Conservation (phyloP, 23 red algal genomes). For the Pyropia haitanensis region DNA sequence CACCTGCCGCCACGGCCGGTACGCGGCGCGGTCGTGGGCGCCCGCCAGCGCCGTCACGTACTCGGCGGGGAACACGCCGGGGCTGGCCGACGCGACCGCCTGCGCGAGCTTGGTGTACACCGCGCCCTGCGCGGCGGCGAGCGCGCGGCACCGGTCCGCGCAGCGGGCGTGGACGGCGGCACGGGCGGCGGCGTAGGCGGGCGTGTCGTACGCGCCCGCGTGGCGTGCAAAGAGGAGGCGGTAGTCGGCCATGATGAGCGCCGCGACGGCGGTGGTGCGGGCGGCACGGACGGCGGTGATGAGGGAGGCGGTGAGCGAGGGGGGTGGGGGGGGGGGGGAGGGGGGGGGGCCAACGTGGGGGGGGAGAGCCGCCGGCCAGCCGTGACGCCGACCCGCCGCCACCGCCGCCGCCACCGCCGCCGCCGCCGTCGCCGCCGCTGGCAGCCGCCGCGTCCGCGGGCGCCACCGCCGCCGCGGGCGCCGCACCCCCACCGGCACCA, state of each 20-base stretch:
- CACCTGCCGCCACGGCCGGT: slow-evolving; percentile 26
- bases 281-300: slow-evolving; percentile 42
- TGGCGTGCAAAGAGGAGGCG: slow-evolving; percentile 28
- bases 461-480: too few species aligned
- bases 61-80: slow-evolving; percentile 28
- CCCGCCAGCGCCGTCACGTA: slow-evolving; percentile 6
- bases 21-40: slow-evolving; percentile 45
- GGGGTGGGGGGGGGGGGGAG: too few species aligned
- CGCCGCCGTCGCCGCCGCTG: too few species aligned
- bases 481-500: too few species aligned
- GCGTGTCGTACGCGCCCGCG: slow-evolving; percentile 11
- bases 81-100: slow-evolving; percentile 37
- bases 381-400: too few species aligned
- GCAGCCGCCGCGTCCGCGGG: too few species aligned
- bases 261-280: slow-evolving; percentile 14
- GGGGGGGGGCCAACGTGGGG: too few species aligned
- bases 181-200: slow-evolving; percentile 18
- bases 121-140: slow-evolving; percentile 35
- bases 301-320: slow-evolving; percentile 1
- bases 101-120: slow-evolving; percentile 71
- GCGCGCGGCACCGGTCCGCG: slow-evolving; percentile 7
- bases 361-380: too few species aligned
- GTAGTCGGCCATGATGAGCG: slow-evolving; percentile 29
- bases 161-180: slow-evolving; percentile 10
- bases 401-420: too few species aligned